Conservation (phyloP, 495 filamentous ascomycete species). For the Tetracladium setigerum region DNA sequence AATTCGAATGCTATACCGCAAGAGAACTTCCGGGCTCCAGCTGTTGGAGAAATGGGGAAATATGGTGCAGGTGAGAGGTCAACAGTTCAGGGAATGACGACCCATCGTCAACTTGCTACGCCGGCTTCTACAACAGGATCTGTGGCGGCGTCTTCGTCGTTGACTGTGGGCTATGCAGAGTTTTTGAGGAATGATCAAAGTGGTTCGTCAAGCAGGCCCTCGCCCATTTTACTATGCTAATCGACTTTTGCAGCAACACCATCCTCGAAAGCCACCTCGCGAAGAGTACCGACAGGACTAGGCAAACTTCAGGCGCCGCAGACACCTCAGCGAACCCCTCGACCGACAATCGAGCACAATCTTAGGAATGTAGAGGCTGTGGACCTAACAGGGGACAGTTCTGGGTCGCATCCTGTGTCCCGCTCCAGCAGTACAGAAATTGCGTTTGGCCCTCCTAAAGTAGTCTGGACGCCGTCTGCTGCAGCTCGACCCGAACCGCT, state of each 20-base stretch:
- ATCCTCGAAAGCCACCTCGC: conserved; percentile 1
- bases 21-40: conserved; percentile 2
- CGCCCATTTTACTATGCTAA: conserved; percentile 14
- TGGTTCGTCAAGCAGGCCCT: conserved; percentile 10
- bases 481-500: conserved; percentile 35
- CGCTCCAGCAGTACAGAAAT: conserved; percentile 23
- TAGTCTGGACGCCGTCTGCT: conserved; percentile 54
- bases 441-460: conserved; percentile 43
- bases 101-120: conserved; percentile 20
- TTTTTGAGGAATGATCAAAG: conserved; percentile 14
- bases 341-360: conserved; percentile 14
- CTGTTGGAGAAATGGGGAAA: conserved; percentile 45
- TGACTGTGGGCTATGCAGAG: conserved; percentile 27
- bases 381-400: conserved; percentile 61
- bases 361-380: conserved; percentile 47
- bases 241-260: conserved; percentile 5
- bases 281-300: not conserved
- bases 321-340: conserved; percentile 19
- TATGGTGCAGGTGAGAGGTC: conserved; percentile 40
- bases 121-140: conserved; percentile 38
- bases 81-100: conserved; percentile 8
- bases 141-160: conserved; percentile 29
- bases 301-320: conserved; percentile 11
- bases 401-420: conserved; percentile 31
- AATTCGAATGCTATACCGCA: conserved; percentile 1